These are phyloP conservation scores for Lentinula guzmanii DNA, from an alignment of 768 basidiomycete genomes.

Conservation along the genomic window DNA sequence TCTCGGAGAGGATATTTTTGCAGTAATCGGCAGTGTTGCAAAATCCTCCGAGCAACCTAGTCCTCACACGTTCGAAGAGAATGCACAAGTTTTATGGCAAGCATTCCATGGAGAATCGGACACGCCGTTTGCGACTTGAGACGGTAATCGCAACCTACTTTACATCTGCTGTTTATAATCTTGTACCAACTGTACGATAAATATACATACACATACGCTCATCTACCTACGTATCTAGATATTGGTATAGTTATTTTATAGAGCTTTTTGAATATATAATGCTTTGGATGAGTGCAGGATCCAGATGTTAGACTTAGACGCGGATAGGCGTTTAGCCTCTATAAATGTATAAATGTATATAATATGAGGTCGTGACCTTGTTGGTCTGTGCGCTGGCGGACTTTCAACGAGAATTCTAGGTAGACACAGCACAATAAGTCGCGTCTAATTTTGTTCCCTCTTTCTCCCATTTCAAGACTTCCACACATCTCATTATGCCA, in stretches of 20 bases:
- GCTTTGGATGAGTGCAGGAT: not conserved
- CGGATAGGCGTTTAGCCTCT: no score
- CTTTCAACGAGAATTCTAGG: constrained; percentile 33
- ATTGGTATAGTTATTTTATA: not conserved
- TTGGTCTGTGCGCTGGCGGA: constrained; percentile 45
- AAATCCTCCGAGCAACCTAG: not conserved
- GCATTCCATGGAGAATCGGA: constrained; percentile 3
- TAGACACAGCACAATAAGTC: constrained; percentile 21
- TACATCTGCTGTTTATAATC: not conserved
- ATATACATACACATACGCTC: not conserved
- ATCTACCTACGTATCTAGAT: not conserved
- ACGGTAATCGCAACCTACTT: not conserved
- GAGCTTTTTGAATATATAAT: not conserved
- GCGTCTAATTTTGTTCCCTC: constrained; percentile 24
- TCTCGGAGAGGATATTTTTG: constrained; percentile 7
- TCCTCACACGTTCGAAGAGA: constrained; percentile 7
- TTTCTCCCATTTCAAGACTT: constrained; percentile 9
- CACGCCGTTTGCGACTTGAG: not conserved
- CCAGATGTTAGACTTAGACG: no score
- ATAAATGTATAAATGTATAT: not conserved
- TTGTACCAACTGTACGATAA: not conserved
- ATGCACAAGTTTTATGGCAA: constrained; percentile 1
- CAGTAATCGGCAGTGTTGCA: constrained; percentile 6
- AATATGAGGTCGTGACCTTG: constrained; percentile 8
- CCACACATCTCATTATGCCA: constrained; percentile 30